phyloP scores from a whole-genome alignment of 257 asterid species.

The Euphrasia confusa region DNA sequence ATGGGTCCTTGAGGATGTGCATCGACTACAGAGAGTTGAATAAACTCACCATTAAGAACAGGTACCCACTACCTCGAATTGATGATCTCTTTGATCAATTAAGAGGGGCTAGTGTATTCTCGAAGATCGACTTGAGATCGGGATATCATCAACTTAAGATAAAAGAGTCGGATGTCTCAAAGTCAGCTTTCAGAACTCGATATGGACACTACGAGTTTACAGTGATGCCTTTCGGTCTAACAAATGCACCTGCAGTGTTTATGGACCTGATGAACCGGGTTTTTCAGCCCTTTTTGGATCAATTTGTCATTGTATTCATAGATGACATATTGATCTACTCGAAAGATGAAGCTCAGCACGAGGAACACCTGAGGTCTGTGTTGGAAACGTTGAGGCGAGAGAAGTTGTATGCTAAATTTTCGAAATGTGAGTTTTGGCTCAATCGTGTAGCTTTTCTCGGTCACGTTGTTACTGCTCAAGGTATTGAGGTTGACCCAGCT shows the following conservation, averaged over 20 bases:
- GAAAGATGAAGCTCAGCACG: not conserved
- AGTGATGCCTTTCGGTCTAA: not conserved
- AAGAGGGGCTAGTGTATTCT: not conserved
- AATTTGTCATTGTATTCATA: not conserved
- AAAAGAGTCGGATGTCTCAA: not conserved
- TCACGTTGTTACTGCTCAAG: not conserved
- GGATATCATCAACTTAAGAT: not conserved
- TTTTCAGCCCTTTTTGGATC: not conserved
- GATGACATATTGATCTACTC: not conserved
- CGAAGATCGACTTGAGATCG: not conserved
- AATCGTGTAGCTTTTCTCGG: not conserved
- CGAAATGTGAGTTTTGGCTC: not conserved
- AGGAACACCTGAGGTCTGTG: not conserved
- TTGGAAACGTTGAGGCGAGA: not conserved
- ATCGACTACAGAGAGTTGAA: not conserved
- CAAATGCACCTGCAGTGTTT: not conserved
- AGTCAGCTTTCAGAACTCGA: not conserved
- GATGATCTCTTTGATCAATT: not conserved
- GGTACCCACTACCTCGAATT: not conserved
- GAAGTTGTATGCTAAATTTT: not conserved
- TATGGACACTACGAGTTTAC: not conserved
- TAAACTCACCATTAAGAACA: not conserved
- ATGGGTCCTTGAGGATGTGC: not conserved
- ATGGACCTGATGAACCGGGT: not conserved
- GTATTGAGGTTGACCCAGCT: not conserved